Conservation (phyloP, 495 filamentous ascomycete genomes). For the Extremus antarcticus region DNA sequence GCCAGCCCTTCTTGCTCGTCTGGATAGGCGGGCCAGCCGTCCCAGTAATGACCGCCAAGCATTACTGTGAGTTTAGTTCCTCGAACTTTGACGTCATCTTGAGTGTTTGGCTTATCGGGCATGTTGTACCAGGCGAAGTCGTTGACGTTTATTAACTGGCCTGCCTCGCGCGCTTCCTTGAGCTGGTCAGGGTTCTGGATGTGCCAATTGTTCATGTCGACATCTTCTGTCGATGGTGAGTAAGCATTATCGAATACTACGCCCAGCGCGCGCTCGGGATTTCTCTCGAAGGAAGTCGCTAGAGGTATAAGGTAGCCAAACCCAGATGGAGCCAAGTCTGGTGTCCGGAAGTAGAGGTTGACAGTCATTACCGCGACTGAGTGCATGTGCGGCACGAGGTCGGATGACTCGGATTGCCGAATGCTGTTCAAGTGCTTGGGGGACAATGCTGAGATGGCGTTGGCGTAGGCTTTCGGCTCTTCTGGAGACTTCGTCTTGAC, state of each 20-base stretch:
- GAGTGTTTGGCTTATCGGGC: constrained; percentile 19
- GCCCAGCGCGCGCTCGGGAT: constrained; percentile 75
- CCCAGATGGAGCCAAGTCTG: constrained; percentile 53
- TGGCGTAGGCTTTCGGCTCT: constrained; percentile 39
- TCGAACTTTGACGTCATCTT: constrained; percentile 40
- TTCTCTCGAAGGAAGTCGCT: constrained; percentile 55
- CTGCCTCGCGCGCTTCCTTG: constrained; percentile 4
- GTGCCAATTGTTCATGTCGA: constrained; percentile 11
- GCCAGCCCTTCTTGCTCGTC: constrained; percentile 48
- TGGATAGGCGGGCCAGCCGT: constrained; percentile 48
- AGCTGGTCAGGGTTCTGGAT: constrained; percentile 5
- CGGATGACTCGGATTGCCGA: constrained; percentile 11
- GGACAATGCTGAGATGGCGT: constrained; percentile 63
- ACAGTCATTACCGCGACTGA: constrained; percentile 81
- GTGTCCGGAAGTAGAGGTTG: constrained; percentile 70
- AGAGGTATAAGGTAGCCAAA: constrained; percentile 87
- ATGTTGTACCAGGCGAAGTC: constrained; percentile 19
- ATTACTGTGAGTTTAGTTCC: constrained; percentile 92
- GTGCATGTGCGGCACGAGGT: constrained; percentile 41
- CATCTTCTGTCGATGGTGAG: constrained; percentile 21
- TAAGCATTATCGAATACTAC: constrained; percentile 83
- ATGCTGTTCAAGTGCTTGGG: constrained; percentile 35
- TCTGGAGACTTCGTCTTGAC: constrained; percentile 1
- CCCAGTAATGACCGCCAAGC: constrained; percentile 92
- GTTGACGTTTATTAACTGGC: constrained; percentile 15